Evolutionary conservation across 805 yeast species (phyloP), one percentile per base, ranked within the genome.

Genomic region (Barnettozyma pratensis): DNA sequence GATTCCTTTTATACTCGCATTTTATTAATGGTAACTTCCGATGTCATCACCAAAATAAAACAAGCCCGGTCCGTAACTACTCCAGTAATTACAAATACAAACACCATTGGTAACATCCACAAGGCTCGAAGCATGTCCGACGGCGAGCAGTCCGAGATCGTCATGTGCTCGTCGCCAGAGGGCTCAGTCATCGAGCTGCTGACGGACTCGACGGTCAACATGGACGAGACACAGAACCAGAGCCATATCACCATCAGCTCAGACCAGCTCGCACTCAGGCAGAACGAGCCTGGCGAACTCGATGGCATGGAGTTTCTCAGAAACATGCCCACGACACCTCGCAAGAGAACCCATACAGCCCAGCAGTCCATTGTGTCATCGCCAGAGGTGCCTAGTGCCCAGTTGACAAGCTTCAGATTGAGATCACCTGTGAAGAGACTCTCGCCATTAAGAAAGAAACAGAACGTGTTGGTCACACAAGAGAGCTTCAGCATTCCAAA

Each of bases 391-490:
- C 52, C 57, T 7, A 56, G 61, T 49, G 62, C 62, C 2, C 62
- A 59, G 32, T 41, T 55, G 7, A 59, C 61, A 4, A 58, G 62
- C n/a, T 58, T 59, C 40, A 51, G 61, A 39, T 31, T 59, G 46
- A 49, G 52, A 34, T 55, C 64, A 6, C 64, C 62, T 4, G 47
- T 50, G 3, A 56, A 53, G 46, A 49, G 54, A 32, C 49, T 52
- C 8, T 50, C 60, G 5, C 58, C 62, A 11, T 48, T 48, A 47
- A 38, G 49, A 28, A 53, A 49, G 44, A 44, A 14, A 27, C 32
- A 26, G 11, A 30, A 44, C 6, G 31, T 50, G 6, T 28, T 51
- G 10, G 46, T 53, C 2, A 43, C 41, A 8, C 54, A 53, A 36
- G 59, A 57, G 14, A 54, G 58, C 5, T 59, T 51, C 45, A 46